Percentiles rank a stretch among this genome's conserved stretches.
These are phyloP conservation scores for Mortierella polycephala DNA, from an alignment of 371 early-diverging fungal genomes.

Conservation along the genomic window DNA sequence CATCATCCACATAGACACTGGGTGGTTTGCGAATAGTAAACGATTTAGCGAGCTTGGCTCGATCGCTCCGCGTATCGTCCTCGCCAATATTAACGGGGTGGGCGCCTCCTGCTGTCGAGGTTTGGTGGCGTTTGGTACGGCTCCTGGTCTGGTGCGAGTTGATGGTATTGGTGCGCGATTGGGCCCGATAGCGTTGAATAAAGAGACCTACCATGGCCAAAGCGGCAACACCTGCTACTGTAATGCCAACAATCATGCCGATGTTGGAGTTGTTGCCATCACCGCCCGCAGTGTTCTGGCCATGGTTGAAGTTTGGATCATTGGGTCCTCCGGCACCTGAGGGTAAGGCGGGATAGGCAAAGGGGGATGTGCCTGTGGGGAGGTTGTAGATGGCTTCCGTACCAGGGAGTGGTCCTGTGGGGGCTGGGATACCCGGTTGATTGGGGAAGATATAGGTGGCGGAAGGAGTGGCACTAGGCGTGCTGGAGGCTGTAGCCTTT, in stretches of 20 bases:
- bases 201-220: constrained; percentile 33
- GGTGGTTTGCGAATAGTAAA: constrained; percentile 52
- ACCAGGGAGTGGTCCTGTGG: background rate
- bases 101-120: background rate
- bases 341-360: constrained; percentile 17
- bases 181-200: constrained; percentile 29
- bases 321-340: constrained; percentile 32
- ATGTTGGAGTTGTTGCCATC: constrained; percentile 13
- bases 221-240: constrained; percentile 35
- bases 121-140: constrained; percentile 22
- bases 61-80: constrained; percentile 31
- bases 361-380: constrained; percentile 26
- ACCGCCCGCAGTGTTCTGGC: background rate
- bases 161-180: constrained; percentile 27
- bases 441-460: background rate
- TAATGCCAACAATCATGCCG: constrained; percentile 30
- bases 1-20: constrained; percentile 46
- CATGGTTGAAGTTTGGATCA: constrained; percentile 26
- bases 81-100: constrained; percentile 3
- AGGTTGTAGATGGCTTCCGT: constrained; percentile 22
- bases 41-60: constrained; percentile 35
- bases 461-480: no score
- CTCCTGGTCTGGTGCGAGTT: constrained; percentile 41
- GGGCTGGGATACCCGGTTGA: background rate
- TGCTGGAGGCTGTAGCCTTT: no score